Evolutionary conservation across 164 flowering plant genomes (phyloP).

Genomic region (Chimonanthus praecox): DNA sequence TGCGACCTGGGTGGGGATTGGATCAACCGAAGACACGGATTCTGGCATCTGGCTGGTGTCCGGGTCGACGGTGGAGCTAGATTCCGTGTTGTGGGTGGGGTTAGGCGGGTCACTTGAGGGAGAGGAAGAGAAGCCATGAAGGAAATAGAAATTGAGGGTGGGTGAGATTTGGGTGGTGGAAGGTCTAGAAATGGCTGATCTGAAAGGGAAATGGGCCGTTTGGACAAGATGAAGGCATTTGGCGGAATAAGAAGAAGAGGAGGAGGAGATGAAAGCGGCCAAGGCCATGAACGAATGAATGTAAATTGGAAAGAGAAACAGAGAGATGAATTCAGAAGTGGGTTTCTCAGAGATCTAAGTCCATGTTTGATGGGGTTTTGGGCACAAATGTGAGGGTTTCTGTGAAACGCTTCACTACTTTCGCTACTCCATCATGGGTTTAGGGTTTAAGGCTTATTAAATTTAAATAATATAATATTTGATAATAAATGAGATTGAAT

Average conservation of each 20-base stretch:
- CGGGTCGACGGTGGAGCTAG: neutral
- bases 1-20: neutral
- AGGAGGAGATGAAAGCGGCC: neutral
- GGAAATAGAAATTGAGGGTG: conserved; percentile 8
- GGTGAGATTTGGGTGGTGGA: conserved; percentile 17
- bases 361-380: no score
- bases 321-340: no score
- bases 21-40: neutral
- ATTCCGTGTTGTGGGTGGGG: neutral
- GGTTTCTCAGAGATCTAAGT: no score
- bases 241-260: neutral
- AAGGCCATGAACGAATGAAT: no score
- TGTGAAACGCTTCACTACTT: no score
- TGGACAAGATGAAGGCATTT: neutral
- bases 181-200: neutral
- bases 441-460: no score
- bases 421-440: no score
- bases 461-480: no score
- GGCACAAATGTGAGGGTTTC: no score
- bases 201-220: neutral
- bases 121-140: conserved; percentile 19
- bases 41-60: neutral
- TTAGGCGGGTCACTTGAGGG: conserved; percentile 9
- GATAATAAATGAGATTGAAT: no score
- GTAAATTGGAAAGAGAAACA: no score